Base-by-base conservation (phyloP, 495 filamentous ascomycete species). In the Aspergillus incahuasiensis region DNA sequence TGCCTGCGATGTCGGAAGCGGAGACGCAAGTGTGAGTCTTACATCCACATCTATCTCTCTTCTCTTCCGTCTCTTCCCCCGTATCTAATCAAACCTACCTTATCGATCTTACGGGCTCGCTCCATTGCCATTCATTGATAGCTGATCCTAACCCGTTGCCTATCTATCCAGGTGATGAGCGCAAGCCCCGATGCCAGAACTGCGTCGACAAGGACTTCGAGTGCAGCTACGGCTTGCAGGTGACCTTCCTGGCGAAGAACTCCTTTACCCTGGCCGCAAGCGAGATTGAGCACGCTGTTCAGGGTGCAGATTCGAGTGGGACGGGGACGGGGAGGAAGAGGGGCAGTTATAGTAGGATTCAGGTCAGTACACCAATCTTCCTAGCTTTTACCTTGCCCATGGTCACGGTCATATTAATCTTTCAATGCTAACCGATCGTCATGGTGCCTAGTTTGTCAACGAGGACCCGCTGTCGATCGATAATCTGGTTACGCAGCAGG, bases 241-340 rank as follows among this genome's bases (percentile, higher is more conserved):
- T 78, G 42, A 72, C 62, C 0, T 78, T 76, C 54, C 51, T 76
- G n/a, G 59, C 56, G 4, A 78, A 74, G 43, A 76, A 78, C 58
- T 62, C 67, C 6, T 61, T 63, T 12, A 74, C 67, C 7, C 53
- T 74, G 5, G 9, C 55, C 7, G 55, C 65, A 0, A 52, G 57
- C 8, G 62, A 57, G 20, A 7, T 59, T 1, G 7, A 40, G 58
- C 39, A 55, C n/a, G n/a, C n/a, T n/a, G n/a, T n/a, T n/a, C n/a
- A n/a, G n/a, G n/a, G n/a, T n/a, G n/a, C n/a, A n/a, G n/a, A n/a
- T n/a, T n/a, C n/a, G n/a, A n/a, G n/a, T n/a, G n/a, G 21, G 34
- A 24, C 22, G n/a, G 5, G 18, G 19, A 49, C 0, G 32, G 9
- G 1, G 12, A 5, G 8, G 9, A 35, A 35, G 12, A 35, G 13